Conservation (phyloP, 805 yeast genomes). For the Sungouiozyma ichnusensis region DNA sequence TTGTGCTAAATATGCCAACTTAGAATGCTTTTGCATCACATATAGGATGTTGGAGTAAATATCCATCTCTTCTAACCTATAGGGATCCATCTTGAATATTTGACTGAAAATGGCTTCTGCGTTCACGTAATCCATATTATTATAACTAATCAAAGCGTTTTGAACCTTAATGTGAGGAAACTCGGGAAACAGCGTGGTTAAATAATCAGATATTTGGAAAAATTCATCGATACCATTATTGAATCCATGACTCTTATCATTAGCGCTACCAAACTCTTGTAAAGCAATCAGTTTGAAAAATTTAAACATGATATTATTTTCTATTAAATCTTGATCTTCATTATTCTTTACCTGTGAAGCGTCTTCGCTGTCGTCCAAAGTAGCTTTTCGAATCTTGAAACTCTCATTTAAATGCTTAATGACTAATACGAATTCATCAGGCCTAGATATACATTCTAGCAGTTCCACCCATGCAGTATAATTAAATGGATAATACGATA, state of each 20-base stretch:
- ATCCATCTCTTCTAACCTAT: conserved; percentile 83
- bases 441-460: conserved; percentile 44
- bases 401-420: conserved; percentile 30
- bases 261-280: conserved; percentile 65
- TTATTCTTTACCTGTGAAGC: no score
- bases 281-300: conserved; percentile 57
- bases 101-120: conserved; percentile 75
- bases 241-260: not conserved
- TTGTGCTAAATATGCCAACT: conserved; percentile 80
- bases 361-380: no score
- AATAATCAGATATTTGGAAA: conserved; percentile 37
- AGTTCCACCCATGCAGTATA: conserved; percentile 94
- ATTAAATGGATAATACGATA: conserved; percentile 65
- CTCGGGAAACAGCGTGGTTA: conserved; percentile 53
- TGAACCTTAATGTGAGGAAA: conserved; percentile 70
- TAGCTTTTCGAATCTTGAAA: conserved; percentile 11
- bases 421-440: conserved; percentile 46
- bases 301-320: conserved; percentile 30
- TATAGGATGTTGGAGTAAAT: conserved; percentile 89
- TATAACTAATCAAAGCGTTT: conserved; percentile 71
- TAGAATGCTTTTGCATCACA: conserved; percentile 82
- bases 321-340: not conserved
- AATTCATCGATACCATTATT: conserved; percentile 38
- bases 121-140: conserved; percentile 71
- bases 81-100: conserved; percentile 64